Evolutionary conservation across 2,329 filamentous ascomycete species (phyloP).

Genomic region (Aureobasidium sp.): DNA sequence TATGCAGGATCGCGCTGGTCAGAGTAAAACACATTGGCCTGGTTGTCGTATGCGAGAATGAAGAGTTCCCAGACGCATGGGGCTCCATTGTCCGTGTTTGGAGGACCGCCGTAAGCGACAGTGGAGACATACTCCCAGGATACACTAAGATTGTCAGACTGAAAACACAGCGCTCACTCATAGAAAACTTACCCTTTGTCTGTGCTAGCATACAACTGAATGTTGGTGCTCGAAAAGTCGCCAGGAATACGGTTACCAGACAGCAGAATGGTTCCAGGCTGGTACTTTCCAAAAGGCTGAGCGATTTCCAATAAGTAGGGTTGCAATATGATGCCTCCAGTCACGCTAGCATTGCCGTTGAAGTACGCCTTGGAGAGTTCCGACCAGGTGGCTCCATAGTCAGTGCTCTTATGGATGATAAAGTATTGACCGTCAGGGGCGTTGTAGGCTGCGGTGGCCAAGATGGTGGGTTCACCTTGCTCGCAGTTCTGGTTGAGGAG

Average conservation of each 20-base stretch:
- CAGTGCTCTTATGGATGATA: constrained; percentile 39
- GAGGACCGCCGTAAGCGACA: constrained; percentile 55
- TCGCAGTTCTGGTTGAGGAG: constrained; percentile 34
- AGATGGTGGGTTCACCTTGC: constrained; percentile 26
- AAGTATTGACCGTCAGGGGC: constrained; percentile 39
- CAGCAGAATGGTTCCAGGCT: constrained; percentile 54
- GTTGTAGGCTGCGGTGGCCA: constrained; percentile 51
- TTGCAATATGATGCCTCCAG: constrained; percentile 60
- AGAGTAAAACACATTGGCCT: constrained; percentile 60
- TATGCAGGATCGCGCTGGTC: constrained; percentile 58
- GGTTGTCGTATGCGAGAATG: constrained; percentile 49
- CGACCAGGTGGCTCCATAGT: constrained; percentile 49
- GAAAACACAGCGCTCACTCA: background rate
- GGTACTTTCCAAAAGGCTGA: constrained; percentile 48
- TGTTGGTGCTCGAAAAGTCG: constrained; percentile 54
- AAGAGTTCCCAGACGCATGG: constrained; percentile 72
- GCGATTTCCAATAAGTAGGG: constrained; percentile 59
- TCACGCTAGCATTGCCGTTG: constrained; percentile 43
- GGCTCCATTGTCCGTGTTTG: constrained; percentile 53
- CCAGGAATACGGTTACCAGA: constrained; percentile 53
- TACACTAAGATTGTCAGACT: background rate
- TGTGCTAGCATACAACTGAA: constrained; percentile 59
- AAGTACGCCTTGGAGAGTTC: constrained; percentile 57
- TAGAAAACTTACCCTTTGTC: constrained; percentile 42
- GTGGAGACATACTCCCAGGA: constrained; percentile 60